Base-by-base conservation (phyloP, 305 asterid genomes). In the Fraxinus sp. region DNA sequence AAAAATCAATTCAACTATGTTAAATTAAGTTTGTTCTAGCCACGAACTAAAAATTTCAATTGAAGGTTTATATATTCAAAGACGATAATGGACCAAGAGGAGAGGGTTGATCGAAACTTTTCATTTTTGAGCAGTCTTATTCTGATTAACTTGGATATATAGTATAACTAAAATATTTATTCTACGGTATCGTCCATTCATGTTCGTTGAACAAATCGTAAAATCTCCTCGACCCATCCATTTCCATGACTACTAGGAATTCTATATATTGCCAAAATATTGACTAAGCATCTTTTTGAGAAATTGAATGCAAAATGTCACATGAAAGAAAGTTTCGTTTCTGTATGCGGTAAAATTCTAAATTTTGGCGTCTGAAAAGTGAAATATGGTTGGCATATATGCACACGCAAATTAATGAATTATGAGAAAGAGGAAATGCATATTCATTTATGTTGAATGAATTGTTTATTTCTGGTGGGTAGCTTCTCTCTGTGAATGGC, bases 401-500 rank as follows among this genome's bases (percentile, higher is more conserved):
- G n/a, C 18, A 26, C 74, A 24, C 75, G 28, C 13, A 41, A 9
- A 41, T 41, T 41, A 41, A 41, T 41, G 49, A 28, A 68, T 30
- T 11, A 68, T 68, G 82, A 33, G 52, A 78, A 82, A 77, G 79
- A 83, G 55, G 75, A 80, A 46, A 52, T 66, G 28, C 39, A 36
- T 71, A 59, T 57, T 76, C 44, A 77, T 79, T 52, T 86, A 78
- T 83, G 82, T 79, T 46, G 57, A 76, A 79, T 79, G 9, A 78
- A 84, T 84, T 66, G 78, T 44, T 26, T 35, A 49, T 78, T 52
- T 86, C 49, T 84, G 80, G 83, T 85, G 82, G 74, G 78, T 71
- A 75, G 78, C 78, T 78, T 83, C 26, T 70, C 52, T 76, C 83
- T 49, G 81, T 70, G 14, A 57, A 68, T 80, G 87, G 84, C 70